Base-by-base conservation (phyloP, 495 filamentous ascomycete species). In the Xylaria castorea region DNA sequence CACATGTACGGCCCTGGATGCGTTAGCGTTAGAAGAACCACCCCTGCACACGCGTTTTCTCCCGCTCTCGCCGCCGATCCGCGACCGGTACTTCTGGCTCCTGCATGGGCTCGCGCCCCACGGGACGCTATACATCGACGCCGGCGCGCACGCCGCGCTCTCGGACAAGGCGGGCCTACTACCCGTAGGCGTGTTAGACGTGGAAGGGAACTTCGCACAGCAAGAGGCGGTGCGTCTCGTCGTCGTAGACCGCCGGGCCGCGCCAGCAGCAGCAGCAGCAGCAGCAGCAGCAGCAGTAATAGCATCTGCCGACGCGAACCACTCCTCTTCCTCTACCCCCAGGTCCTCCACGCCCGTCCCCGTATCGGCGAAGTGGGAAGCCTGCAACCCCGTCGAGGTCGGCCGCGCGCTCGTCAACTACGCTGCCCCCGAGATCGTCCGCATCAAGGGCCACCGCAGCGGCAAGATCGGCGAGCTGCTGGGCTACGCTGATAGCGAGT, bases 11-110 rank as follows among this genome's bases (percentile, higher is more conserved):
- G 70, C 76, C 69, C 65, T 85, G 22, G 76, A 75, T n/a, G 20
- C 57, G 34, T 38, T 61, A 38, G 25, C 38, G 11, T 30, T 70
- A 40, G 71, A 76, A 46, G 77, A 76, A 22, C 83, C 87, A 18
- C 95, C 95, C 1, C 85, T 97, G 0, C 96, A 99, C 75, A 99
- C 96, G 18, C 91, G 96, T 67, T 99, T 99, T 82, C 87, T 97
- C 20, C 94, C 94, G 5, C 93, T 93, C n/a, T 86, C 89, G 1
- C 89, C 92, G 32, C 94, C 95, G 0, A 94, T 99, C 34, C 91
- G 94, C 51, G 96, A 97, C 75, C 91, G 94, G 60, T 93, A 94
- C 75, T 98, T 99, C 86, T 98, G 97, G 96, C 89, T 99, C 62
- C 90, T 98, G 0, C 92, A 99, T 77, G 96, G 96, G 34, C 89